phyloP scores from a whole-genome alignment of 1,284 basidiomycete species.

The Papiliotrema terrestris region DNA sequence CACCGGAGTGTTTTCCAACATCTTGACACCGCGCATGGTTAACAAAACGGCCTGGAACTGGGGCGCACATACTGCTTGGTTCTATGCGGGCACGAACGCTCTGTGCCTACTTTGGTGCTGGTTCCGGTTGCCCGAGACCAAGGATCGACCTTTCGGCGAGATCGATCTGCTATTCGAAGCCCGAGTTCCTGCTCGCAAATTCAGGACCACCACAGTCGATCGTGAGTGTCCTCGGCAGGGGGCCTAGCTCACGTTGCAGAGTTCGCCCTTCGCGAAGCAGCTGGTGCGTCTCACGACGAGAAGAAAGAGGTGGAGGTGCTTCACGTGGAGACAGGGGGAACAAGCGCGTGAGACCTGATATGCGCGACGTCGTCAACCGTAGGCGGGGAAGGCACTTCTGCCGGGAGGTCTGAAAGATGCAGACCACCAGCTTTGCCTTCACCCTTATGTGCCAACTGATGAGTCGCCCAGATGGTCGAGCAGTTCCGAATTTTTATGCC shows the following conservation, averaged over 20 bases:
- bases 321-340: not conserved
- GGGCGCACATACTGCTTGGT: conserved; percentile 36
- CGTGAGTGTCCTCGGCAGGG: not conserved
- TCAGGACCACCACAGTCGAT: conserved; percentile 24
- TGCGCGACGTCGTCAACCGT: too few relatives aligned
- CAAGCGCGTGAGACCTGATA: too few relatives aligned
- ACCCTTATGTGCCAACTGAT: too few relatives aligned
- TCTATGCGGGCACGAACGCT: conserved; percentile 38
- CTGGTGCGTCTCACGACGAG: not conserved
- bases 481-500: too few relatives aligned
- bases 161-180: conserved; percentile 23
- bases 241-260: not conserved
- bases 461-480: too few relatives aligned
- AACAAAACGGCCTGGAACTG: conserved; percentile 16
- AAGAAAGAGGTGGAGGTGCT: conserved; percentile 1
- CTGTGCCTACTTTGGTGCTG: conserved; percentile 18
- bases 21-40: conserved; percentile 15
- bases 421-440: too few relatives aligned
- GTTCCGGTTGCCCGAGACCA: conserved; percentile 47
- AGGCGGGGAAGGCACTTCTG: too few relatives aligned
- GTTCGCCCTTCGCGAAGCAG: not conserved
- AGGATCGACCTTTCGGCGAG: conserved; percentile 20
- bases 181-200: conserved; percentile 22
- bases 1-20: conserved; percentile 22
- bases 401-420: too few relatives aligned